phyloP scores from a whole-genome alignment of 192 early-diverging fungal genomes.

The Entophlyctis luteolus region DNA sequence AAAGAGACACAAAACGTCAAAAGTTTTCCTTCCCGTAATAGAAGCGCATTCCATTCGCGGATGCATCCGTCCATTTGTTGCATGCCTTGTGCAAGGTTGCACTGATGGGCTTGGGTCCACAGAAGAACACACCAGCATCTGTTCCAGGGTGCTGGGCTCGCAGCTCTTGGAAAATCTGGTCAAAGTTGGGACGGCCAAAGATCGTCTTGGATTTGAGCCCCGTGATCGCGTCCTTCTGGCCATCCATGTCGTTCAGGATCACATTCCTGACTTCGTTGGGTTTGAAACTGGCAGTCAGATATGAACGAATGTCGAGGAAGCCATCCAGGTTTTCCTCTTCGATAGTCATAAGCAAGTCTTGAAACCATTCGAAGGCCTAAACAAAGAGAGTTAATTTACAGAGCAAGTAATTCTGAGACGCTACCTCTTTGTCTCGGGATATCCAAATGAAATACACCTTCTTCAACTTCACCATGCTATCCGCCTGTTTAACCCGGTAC shows the following conservation, averaged over 20 bases:
- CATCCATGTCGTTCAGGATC: slow-evolving; percentile 60
- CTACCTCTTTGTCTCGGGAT: slow-evolving; percentile 71
- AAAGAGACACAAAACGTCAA: slow-evolving; percentile 3
- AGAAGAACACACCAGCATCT: slow-evolving; percentile 85
- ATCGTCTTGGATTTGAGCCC: slow-evolving; percentile 72
- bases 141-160: slow-evolving; percentile 62
- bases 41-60: slow-evolving; percentile 63
- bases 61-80: slow-evolving; percentile 61
- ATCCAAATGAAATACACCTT: slow-evolving; percentile 89
- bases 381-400: not conserved
- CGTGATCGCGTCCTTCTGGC: slow-evolving; percentile 64
- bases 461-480: slow-evolving; percentile 50
- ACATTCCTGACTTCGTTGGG: slow-evolving; percentile 66
- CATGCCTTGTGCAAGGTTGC: slow-evolving; percentile 58
- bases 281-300: slow-evolving; percentile 69
- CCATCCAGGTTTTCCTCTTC: slow-evolving; percentile 71
- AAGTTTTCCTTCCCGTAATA: slow-evolving; percentile 73
- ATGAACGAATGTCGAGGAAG: slow-evolving; percentile 77
- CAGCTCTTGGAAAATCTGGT: slow-evolving; percentile 66
- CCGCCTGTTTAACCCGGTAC: slow-evolving; percentile 61
- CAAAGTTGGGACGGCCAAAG: slow-evolving; percentile 76
- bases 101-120: slow-evolving; percentile 71
- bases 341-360: slow-evolving; percentile 73
- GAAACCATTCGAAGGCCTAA: slow-evolving; percentile 83
- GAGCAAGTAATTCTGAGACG: not conserved